Evolutionary conservation across 768 basidiomycete species (phyloP), one percentile per base, ranked within the genome.

Genomic region (Hypholoma fasciculare): DNA sequence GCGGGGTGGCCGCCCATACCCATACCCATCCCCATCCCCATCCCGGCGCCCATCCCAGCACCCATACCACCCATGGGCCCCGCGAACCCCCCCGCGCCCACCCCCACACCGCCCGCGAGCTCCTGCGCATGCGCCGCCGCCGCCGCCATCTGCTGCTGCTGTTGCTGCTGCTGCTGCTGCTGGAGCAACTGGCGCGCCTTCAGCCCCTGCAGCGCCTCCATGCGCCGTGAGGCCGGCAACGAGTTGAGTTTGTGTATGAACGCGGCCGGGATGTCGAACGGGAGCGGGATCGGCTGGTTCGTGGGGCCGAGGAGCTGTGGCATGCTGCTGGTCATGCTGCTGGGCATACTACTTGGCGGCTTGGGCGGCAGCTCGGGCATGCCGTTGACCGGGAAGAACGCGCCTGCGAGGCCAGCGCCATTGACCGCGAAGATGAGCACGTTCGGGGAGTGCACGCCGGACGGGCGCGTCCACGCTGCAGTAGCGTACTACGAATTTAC

Each of bases 321-420:
- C 30, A 34, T 34, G 30, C 30, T 9, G 30, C 6, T 34, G 30
- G 7, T 1, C 7, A 7, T 34, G 30, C 30, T 23, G 23, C 23
- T 23, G 23, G 23, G 23, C 23, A 23, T 23, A 4, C 23, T 23
- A 4, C 23, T 23, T 3, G 40, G 16, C 40, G 5, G 13, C 40
- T 42, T 17, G 40, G 40, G 43, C 19, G 23, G 54, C 27, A 82
- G 66, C 55, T 82, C 80, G 0, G 86, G 84, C 40, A 87, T 68
- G 7, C 84, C 84, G 0, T 74, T 78, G 9, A 74, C 36, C 6
- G 79, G 77, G 68, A 86, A 88, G 59, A 82, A 74, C 0, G 78
- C 78, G 19, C 78, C 85, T 2, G 69, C 67, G n/a, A 86, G 69
- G 19, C 60, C 61, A 7, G 59, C 61, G 6, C 61, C 54, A 13